Evolutionary conservation across 1,284 basidiomycete species (phyloP).

Genomic region (Schizophyllum commune): DNA sequence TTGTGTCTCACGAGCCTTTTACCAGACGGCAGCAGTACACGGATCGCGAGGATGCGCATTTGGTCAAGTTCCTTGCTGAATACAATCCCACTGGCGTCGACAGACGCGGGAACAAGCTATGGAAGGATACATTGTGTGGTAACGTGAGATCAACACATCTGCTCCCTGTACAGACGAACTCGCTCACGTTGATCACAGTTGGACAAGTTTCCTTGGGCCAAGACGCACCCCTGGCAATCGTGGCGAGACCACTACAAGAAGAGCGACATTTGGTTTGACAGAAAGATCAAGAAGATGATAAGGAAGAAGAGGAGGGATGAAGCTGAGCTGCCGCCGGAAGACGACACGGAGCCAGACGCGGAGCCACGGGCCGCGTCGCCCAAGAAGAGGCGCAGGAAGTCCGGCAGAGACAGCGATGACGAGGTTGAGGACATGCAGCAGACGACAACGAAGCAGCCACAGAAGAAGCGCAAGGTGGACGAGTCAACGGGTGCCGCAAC

Average conservation of each 20-base stretch:
- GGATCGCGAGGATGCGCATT: not conserved
- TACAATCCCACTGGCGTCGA: not conserved
- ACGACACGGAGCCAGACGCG: not conserved
- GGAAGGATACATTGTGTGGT: not conserved
- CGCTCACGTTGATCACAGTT: not conserved
- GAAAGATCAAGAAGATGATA: slow-evolving; percentile 27
- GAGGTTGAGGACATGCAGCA: not conserved
- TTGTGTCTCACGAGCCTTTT: not conserved
- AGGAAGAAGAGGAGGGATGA: not conserved
- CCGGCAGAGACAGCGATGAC: not conserved
- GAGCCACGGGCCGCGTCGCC: not conserved
- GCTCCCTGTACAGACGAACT: no score
- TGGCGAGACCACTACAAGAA: slow-evolving; percentile 66
- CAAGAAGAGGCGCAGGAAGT: not conserved
- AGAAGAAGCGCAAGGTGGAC: not conserved
- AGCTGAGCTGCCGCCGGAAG: not conserved
- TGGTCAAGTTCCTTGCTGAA: not conserved
- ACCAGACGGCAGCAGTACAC: not conserved
- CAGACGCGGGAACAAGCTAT: not conserved
- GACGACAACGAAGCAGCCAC: not conserved
- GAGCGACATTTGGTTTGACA: slow-evolving; percentile 41
- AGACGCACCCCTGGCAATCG: slow-evolving; percentile 59
- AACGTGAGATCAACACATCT: not conserved
- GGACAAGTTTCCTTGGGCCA: slow-evolving; percentile 35
- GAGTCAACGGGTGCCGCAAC: not conserved